These are phyloP conservation scores for Waltergamsia citrina DNA, from an alignment of 2,329 filamentous ascomycete species.

Conservation along the genomic window DNA sequence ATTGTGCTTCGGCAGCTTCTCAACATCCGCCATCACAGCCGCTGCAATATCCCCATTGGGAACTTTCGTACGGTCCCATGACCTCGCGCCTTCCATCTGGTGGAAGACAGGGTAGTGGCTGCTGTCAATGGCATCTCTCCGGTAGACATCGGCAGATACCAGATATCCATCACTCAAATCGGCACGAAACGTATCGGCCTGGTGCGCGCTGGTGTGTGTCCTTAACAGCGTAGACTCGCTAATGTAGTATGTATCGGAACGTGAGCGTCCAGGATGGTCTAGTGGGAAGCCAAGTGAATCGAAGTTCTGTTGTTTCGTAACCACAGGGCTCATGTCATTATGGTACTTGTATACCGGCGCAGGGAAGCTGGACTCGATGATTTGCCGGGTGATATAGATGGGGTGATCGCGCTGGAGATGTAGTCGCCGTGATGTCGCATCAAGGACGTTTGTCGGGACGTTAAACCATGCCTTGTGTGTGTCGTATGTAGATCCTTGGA, in stretches of 20 bases:
- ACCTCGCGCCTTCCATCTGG: conserved; percentile 92
- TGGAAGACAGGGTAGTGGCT: conserved; percentile 97
- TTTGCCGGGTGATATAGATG: conserved; percentile 77
- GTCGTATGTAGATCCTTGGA: conserved; percentile 55
- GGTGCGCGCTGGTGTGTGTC: conserved; percentile 92
- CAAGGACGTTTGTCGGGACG: conserved; percentile 63
- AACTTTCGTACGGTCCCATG: conserved; percentile 67
- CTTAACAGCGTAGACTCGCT: conserved; percentile 75
- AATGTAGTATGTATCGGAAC: conserved; percentile 92
- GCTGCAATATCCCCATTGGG: conserved; percentile 49
- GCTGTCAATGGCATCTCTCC: conserved; percentile 87
- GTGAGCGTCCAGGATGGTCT: conserved; percentile 79
- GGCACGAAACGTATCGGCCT: conserved; percentile 69
- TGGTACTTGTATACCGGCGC: conserved; percentile 63
- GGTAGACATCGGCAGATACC: conserved; percentile 89
- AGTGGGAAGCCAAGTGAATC: conserved; percentile 88
- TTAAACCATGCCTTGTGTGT: conserved; percentile 79
- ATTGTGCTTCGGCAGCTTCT: conserved; percentile 60
- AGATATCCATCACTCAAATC: conserved; percentile 73
- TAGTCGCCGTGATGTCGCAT: conserved; percentile 66
- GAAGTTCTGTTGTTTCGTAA: conserved; percentile 82
- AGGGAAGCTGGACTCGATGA: conserved; percentile 87
- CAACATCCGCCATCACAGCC: conserved; percentile 61
- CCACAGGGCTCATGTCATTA: conserved; percentile 73
- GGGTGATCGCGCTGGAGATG: conserved; percentile 90